Evolutionary conservation across 176 grass and related monocot species (phyloP), one percentile per base, ranked within the genome.

Genomic region (Puya raimondii): DNA sequence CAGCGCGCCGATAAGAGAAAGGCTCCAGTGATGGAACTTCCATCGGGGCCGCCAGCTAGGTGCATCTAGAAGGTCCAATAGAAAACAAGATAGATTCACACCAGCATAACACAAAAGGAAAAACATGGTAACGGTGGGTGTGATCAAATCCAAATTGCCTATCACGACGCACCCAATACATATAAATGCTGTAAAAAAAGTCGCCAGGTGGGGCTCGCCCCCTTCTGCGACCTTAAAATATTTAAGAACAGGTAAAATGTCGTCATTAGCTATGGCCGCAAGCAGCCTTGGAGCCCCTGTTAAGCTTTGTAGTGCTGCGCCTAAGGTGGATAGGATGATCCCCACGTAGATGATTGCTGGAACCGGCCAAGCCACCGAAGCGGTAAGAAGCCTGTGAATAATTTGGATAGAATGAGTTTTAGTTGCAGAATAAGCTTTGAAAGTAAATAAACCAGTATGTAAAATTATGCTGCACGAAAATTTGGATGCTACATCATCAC

Each of bases 21-120:
- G 73, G 54, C 94, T 99, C 94, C 94, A 99, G 74, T 97, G 94
- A 66, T 97, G 94, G 76, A 97, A 92, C 77, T 92, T 97, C 94
- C 94, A 97, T 80, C 94, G 78, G 64, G 94, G 94, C 10, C 94
- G 86, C 94, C 94, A 97, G 50, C 94, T 97, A 84, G 94, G 94
- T 80, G 94, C 94, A 86, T 97, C 94, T 67, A 97, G 89, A 54
- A 97, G 80, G 68, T 97, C 94, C 51, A 97, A 77, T 67, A 97
- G 79, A 85, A 97, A 97, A 78, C 94, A 97, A 16, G 89, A 92
- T 64, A 97, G 67, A 77, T 97, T 97, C 58, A 97, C 94, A 64
- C 94, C 89, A 15, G 84, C 84, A 86, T 97, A 97, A 80, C 94
- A 97, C 13, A 97, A 66, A 53, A 97, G 86, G 76, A 93, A 97